Evolutionary conservation across 306 rosid genomes (phyloP), one percentile per base, ranked within the genome.

Genomic region (Hylodesmum podocarpum): DNA sequence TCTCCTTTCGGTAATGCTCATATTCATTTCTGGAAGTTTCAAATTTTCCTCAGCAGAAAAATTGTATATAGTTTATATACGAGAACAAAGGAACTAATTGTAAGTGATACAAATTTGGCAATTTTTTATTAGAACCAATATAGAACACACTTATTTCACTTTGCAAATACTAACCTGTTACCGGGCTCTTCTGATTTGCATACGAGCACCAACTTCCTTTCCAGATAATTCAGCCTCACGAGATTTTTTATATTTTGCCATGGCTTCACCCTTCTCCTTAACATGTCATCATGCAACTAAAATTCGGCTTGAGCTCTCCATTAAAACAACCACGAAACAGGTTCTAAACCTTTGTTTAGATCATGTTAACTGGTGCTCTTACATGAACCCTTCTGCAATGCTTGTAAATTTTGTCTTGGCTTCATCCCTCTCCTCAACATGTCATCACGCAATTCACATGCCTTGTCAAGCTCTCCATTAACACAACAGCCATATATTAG

Each of bases 401-500:
- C 82, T 84, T 85, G 40, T 71, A 84, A 69, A 90, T 83, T 80
- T 62, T 77, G 77, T 78, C 78, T 82, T 21, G 84, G 93, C 81
- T 81, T 85, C 86, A 94, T 18, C 49, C 93, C 96, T 71, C 89
- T 86, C 47, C 59, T 86, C 82, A 80, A 67, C 96, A 95, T 89
- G 80, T 90, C 97, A 80, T 95, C 89, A n/a, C 85, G 96, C 91
- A 95, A 84, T 72, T 88, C 87, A 65, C 90, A 74, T 19, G 96
- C 96, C 85, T 82, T 89, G 78, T 80, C 31, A 18, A 89, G 82
- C 80, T 89, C 86, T 74, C 98, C 97, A 66, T 78, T 85, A 55
- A 95, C 82, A 86, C 98, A 92, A 54, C 92, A 95, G 62, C 97
- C 98, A 66, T 89, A 66, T 73, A 95, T 90, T 37, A 95, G 59